phyloP scores from a whole-genome alignment of 495 filamentous ascomycete species.

The Penicillium goetzii region DNA sequence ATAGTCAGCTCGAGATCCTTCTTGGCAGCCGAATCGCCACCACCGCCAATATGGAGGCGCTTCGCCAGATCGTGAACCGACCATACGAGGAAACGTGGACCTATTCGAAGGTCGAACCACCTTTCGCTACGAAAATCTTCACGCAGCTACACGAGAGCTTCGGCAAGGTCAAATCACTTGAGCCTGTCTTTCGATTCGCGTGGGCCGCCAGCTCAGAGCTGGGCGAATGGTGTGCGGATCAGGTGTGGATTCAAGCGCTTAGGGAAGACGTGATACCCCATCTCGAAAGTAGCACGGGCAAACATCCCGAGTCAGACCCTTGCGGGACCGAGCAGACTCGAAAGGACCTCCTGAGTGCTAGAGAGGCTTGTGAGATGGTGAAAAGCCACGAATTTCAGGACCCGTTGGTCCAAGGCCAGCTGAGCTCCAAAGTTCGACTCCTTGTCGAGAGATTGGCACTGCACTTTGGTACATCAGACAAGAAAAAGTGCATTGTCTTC shows the following conservation, averaged over 20 bases:
- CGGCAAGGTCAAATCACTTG: slow-evolving; percentile 60
- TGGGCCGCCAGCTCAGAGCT: slow-evolving; percentile 66
- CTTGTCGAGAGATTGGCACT: slow-evolving; percentile 60
- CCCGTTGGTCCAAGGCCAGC: slow-evolving; percentile 42
- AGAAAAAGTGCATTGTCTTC: slow-evolving; percentile 86
- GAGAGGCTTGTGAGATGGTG: slow-evolving; percentile 62
- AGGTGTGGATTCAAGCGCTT: slow-evolving; percentile 75
- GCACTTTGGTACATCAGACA: slow-evolving; percentile 58
- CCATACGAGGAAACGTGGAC: slow-evolving; percentile 63
- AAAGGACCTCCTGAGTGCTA: slow-evolving; percentile 56
- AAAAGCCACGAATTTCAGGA: slow-evolving; percentile 49
- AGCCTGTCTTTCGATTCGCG: slow-evolving; percentile 61
- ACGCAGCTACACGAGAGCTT: slow-evolving; percentile 57
- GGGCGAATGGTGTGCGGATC: slow-evolving; percentile 86
- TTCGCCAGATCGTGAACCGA: slow-evolving; percentile 60
- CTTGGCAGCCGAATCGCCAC: slow-evolving; percentile 85
- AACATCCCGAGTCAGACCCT: slow-evolving; percentile 31
- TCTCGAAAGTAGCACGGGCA: slow-evolving; percentile 61
- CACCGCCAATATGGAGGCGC: slow-evolving; percentile 63
- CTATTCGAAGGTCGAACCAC: slow-evolving; percentile 56
- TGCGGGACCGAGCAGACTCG: slow-evolving; percentile 44
- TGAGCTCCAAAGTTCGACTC: slow-evolving; percentile 75
- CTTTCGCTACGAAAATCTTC: slow-evolving; percentile 68
- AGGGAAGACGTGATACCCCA: slow-evolving; percentile 65
- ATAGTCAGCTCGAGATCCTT: slow-evolving; percentile 72